Evolutionary conservation across 1,284 basidiomycete genomes (phyloP), one percentile per base, ranked within the genome.

Genomic region (Irpex sp.): DNA sequence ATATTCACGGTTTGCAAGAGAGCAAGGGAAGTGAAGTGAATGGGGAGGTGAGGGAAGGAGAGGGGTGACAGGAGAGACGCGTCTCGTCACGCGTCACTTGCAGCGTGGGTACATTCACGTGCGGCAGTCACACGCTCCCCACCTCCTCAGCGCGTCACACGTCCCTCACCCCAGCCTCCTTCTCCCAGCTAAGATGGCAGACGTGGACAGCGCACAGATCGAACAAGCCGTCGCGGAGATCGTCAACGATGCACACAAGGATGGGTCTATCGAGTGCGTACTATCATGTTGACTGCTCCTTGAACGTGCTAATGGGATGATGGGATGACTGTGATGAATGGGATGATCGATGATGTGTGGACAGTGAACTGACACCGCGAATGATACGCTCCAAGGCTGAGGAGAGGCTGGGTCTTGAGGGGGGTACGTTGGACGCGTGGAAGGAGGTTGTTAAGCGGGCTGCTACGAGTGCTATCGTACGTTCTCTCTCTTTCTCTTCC

Each of bases 321-420:
- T 26, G 26, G 11, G n/a, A 4, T 51, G 49, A 5, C 9, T 17
- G 5, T 4, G 31, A 34, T 34, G 31, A 0, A 6, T 34, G 31
- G 31, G n/a, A n/a, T n/a, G n/a, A n/a, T n/a, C n/a, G n/a, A n/a
- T n/a, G n/a, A n/a, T n/a, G n/a, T 31, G 31, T 34, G 31, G 6
- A 26, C 62, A 87, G 84, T 52, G 66, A 76, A 44, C 69, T 83
- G 9, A 86, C 84, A 0, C 76, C 78, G 40, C 80, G 80, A n/a
- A 76, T 79, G 21, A 77, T 86, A 37, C 80, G 84, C 15, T 71
- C 72, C 59, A 68, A 75, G n/a, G 62, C 86, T 2, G 85, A 85
- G 69, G 64, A 72, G 13, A 66, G 73, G 9, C 73, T 85, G 57
- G 65, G 67, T 8, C 67, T 88, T n/a, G 73, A 77, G 6, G 64